Base-by-base conservation (phyloP, 768 basidiomycete species). In the Tephrocybe sp. region DNA sequence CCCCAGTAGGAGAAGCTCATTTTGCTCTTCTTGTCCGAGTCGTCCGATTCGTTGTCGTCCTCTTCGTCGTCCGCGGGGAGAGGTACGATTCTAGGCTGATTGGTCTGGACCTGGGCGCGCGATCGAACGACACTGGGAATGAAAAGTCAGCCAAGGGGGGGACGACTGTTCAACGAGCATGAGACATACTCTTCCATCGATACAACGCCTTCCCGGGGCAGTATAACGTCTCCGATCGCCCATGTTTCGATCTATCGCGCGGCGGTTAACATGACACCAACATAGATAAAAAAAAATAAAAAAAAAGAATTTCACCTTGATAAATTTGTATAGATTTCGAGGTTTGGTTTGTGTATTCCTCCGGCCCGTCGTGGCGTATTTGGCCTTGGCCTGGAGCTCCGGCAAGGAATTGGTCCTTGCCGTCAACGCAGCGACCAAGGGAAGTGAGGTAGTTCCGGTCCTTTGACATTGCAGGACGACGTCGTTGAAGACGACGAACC, bases 1-100 rank as follows among this genome's bases (percentile, higher is more conserved):
- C 91, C 90, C 90, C 90, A 93, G 64, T 93, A 94, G 4, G 90
- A 92, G 70, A 93, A 93, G 73, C 88, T 90, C 91, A 93, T 92
- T 68, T 92, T 93, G 75, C 86, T 90, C 74, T 91, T 89, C 72
- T 85, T 82, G 66, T 92, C 90, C 10, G 89, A 92, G 60, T 92
- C 88, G 58, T 90, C 88, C 3, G 90, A 91, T 24, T 90, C 88
- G 18, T 63, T 69, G 15, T 61, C 80, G 15, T 67, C 77, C 5
- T 73, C 83, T 24, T 81, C 76, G 51, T 85, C 85, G 50, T 84
- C 81, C 23, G 28, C 28, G 28, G 86, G 85, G 60, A 86, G 72
- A 32, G 88, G 85, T 25, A 88, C 75, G 49, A 88, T 80, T 64
- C 76, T 74, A 17, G 90, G 85, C 60, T 85, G 81, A n/a, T n/a